Base-by-base conservation (phyloP, 495 filamentous ascomycete species). In the Aspergillus campestris region DNA sequence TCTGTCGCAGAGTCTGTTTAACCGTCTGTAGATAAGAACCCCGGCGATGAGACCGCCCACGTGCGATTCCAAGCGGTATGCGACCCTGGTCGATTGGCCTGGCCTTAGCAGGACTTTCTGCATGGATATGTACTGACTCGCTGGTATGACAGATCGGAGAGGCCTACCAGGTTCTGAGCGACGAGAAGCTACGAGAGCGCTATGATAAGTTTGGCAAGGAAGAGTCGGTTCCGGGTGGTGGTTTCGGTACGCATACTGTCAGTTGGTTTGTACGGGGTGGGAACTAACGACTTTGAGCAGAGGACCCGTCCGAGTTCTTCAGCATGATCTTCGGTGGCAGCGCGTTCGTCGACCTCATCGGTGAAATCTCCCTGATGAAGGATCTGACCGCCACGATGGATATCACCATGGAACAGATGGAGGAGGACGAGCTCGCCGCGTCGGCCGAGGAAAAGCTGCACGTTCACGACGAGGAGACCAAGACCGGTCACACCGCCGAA, bases 121-220 rank as follows among this genome's bases (percentile, higher is more conserved):
- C 2, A 36, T 42, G 39, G 42, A 45, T 10, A 45, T 11, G 1
- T 2, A 37, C n/a, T 37, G 14, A 42, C 1, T 12, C 35, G 8
- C 13, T 24, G 18, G 18, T 24, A 24, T 24, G 18, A 24, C 38
- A 83, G 75, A 94, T 97, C 54, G 91, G 92, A 45, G 94, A 97
- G 69, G 92, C 92, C 34, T 99, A 99, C 64, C 92, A 99, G 71
- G 90, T 99, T 34, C 79, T 99, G 44, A 91, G 85, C 56, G 83
- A 94, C 60, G 67, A 81, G 42, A 84, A 94, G 18, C 74, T 97
- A 32, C 83, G 92, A 53, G 84, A 82, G 51, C 81, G 86, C 61
- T 99, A 99, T 70, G 92, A 99, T 66, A 92, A 95, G 59, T 87
- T 80, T 72, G 92, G 92, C 62, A 99, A 97, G 67, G 91, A 97